Percentiles rank a stretch among this genome's conserved stretches.
Conservation (phyloP, 331 rosid species). For the Cydonia oblonga region DNA sequence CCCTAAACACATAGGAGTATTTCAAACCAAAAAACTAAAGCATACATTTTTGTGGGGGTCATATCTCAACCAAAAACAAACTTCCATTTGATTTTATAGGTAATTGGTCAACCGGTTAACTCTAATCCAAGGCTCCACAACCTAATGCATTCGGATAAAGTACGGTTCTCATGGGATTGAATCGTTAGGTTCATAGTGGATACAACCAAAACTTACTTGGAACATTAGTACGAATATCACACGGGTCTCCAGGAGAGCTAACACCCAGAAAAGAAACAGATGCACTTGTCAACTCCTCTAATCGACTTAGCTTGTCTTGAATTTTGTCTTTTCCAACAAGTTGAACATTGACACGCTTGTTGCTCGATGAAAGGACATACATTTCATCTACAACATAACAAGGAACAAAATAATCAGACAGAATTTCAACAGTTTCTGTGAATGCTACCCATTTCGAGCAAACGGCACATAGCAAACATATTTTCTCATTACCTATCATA, state of each 20-base stretch:
- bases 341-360: constrained; percentile 60
- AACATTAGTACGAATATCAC: constrained; percentile 33
- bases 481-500: not conserved
- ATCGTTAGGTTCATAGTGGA: not conserved
- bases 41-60: not conserved
- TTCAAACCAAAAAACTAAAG: not conserved
- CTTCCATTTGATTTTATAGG: not conserved
- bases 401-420: constrained; percentile 4
- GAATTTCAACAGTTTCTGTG: not conserved
- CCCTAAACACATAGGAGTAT: not conserved
- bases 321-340: constrained; percentile 79
- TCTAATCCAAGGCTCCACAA: not conserved
- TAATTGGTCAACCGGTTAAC: not conserved
- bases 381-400: constrained; percentile 65
- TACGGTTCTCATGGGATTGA: not conserved
- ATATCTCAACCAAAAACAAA: not conserved
- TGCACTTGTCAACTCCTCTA: constrained; percentile 65
- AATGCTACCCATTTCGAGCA: not conserved
- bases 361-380: constrained; percentile 86
- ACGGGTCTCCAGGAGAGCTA: constrained; percentile 54
- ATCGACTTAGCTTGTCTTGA: constrained; percentile 67
- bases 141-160: not conserved
- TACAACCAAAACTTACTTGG: constrained; percentile 47
- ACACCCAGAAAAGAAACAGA: constrained; percentile 68
- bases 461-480: not conserved